Evolutionary conservation across 108 stramenopile genomes (phyloP).

Genomic region (Cyclotella baltica): DNA sequence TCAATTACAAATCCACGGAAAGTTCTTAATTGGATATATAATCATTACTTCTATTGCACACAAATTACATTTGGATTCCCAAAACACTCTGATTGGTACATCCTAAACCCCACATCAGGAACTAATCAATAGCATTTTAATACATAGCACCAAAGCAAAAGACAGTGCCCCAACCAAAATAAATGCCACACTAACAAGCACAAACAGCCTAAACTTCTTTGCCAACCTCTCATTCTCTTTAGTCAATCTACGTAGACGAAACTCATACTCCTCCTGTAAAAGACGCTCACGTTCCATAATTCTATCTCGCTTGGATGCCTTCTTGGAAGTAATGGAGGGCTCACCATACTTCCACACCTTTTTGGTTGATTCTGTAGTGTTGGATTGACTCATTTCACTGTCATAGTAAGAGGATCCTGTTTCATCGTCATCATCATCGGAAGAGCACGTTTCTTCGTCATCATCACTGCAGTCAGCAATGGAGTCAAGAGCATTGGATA

Average conservation of each 20-base stretch:
- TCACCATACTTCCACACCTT: constrained; percentile 47
- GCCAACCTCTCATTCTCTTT: constrained; percentile 28
- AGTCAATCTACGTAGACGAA: constrained; percentile 19
- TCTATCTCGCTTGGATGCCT: constrained; percentile 28
- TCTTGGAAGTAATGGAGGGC: constrained; percentile 16
- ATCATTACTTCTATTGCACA: too few species aligned
- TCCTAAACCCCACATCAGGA: background rate
- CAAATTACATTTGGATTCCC: background rate
- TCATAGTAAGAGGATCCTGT: constrained; percentile 22
- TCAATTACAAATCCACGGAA: too few species aligned
- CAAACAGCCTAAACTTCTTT: constrained; percentile 41
- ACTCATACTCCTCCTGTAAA: constrained; percentile 46
- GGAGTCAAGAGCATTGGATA: constrained; percentile 39
- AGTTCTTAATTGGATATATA: too few species aligned
- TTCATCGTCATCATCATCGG: constrained; percentile 40
- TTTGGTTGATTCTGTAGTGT: background rate
- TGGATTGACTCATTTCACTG: constrained; percentile 2
- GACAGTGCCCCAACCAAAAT: constrained; percentile 36
- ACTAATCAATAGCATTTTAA: constrained; percentile 35
- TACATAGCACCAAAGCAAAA: constrained; percentile 43
- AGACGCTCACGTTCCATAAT: constrained; percentile 39
- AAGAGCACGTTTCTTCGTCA: constrained; percentile 24
- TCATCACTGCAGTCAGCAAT: constrained; percentile 41
- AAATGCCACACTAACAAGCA: constrained; percentile 38
- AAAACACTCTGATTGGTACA: background rate